These are phyloP conservation scores for Alternaria arborescens DNA, from an alignment of 2,329 filamentous ascomycete species.

Conservation along the genomic window DNA sequence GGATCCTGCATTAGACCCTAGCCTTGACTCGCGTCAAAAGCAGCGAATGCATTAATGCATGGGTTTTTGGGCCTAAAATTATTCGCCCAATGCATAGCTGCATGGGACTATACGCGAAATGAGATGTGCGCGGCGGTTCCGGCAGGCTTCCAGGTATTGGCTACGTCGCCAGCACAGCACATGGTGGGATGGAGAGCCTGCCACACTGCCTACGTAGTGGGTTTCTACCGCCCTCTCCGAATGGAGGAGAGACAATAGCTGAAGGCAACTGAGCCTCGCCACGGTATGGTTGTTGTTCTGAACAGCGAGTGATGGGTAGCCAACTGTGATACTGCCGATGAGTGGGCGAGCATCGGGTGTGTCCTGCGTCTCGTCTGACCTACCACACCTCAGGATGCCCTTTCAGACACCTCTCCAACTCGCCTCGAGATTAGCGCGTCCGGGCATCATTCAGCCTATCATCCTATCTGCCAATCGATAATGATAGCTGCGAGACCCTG, in stretches of 20 bases:
- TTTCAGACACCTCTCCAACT: constrained; percentile 19
- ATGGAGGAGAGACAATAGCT: constrained; percentile 22
- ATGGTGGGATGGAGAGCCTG: constrained; percentile 29
- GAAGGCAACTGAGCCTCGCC: constrained; percentile 19
- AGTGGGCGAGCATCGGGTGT: constrained; percentile 9
- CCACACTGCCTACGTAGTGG: constrained; percentile 19
- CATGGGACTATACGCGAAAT: constrained; percentile 45
- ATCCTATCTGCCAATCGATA: constrained; percentile 48
- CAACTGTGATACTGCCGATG: constrained; percentile 17
- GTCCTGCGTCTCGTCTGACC: constrained; percentile 36
- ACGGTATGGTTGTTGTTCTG: constrained; percentile 21
- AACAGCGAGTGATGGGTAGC: constrained; percentile 8
- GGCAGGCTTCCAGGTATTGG: constrained; percentile 33
- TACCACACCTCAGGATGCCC: constrained; percentile 19
- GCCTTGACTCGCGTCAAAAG: constrained; percentile 41
- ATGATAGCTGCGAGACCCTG: constrained; percentile 48
- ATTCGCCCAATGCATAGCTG: constrained; percentile 46
- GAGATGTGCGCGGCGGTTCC: constrained; percentile 44
- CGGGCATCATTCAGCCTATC: constrained; percentile 43
- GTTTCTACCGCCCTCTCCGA: constrained; percentile 31
- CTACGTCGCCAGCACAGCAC: constrained; percentile 22
- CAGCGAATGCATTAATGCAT: constrained; percentile 47
- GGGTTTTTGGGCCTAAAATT: constrained; percentile 47
- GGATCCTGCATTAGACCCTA: constrained; percentile 19
- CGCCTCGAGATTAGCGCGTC: constrained; percentile 34